Conservation (phyloP, 805 yeast genomes). For the Pichia ethanolica region DNA sequence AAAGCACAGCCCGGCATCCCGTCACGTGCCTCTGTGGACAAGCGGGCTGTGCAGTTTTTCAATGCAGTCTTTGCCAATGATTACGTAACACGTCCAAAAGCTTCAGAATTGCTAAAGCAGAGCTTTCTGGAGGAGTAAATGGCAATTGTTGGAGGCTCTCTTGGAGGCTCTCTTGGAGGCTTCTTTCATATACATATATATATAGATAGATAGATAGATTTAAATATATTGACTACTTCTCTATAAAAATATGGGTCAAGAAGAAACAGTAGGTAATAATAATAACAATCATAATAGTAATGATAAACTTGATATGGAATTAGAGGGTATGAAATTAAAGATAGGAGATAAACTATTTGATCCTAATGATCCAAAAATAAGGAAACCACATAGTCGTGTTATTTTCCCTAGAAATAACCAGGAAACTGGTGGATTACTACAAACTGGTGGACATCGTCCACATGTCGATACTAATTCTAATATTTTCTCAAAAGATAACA, state of each 20-base stretch:
- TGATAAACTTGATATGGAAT: background rate
- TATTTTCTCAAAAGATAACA: too few relatives aligned
- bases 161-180: background rate
- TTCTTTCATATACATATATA: too few relatives aligned
- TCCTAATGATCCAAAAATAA: constrained; percentile 7
- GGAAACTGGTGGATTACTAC: background rate
- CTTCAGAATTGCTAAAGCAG: constrained; percentile 54
- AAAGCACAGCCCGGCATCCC: constrained; percentile 71
- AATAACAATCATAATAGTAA: background rate
- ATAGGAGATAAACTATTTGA: constrained; percentile 13
- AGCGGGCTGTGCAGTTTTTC: constrained; percentile 57
- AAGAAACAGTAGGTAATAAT: background rate
- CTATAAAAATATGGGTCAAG: too few relatives aligned
- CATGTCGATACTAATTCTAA: background rate
- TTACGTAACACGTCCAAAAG: constrained; percentile 30
- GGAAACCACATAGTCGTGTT: constrained; percentile 1
- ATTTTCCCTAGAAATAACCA: background rate
- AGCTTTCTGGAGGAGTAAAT: background rate
- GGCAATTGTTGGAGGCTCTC: background rate
- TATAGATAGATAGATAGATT: too few relatives aligned
- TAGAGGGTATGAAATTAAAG: background rate
- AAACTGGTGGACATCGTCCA: constrained; percentile 3
- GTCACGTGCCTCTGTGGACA: constrained; percentile 43
- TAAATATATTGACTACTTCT: too few relatives aligned
- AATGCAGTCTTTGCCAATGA: constrained; percentile 70